Base-by-base conservation (phyloP, 2,329 filamentous ascomycete genomes). In the Phoma herbarum region DNA sequence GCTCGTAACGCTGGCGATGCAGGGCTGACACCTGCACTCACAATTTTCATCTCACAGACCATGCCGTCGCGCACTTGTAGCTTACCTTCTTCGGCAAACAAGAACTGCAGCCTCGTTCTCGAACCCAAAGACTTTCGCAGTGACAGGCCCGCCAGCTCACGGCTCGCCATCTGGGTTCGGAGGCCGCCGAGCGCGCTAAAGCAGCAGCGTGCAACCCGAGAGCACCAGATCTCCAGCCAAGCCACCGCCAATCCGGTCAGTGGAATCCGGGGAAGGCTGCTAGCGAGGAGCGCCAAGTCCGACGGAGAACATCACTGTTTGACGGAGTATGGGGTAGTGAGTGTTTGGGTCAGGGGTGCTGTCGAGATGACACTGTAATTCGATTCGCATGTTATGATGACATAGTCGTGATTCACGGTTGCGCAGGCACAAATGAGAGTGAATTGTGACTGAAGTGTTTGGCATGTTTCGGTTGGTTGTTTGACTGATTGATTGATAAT, bases 121-220 rank as follows among this genome's bases (percentile, higher is more conserved):
- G 44, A 53, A 48, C 44, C 25, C 29, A 49, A 49, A 52, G 49
- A 52, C 41, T 43, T 53, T 49, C 29, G 25, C 26, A 46, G 31
- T 46, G 26, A 18, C n/a, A n/a, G 11, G 14, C 25, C 29, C 39
- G 28, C 37, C 26, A 9, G 6, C 41, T 57, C 46, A 18, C 25
- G 22, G 39, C 18, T 37, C n/a, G 12, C 29, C 31, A 14, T 3
- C 28, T 28, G 29, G 44, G 26, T 29, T 49, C 56, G 49, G 56
- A 53, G 56, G 29, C 45, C 37, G 44, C 56, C 56, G 56, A 58
- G 44, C 33, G n/a, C 55, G 49, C 49, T 58, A 58, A 31, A 26
- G 37, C 47, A 26, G 37, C 47, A 28, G 53, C 52, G 35, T 16
- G n/a, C 18, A 16, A 26, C 26, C 31, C 14, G 26, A 14, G 14